Percentiles rank a stretch among this genome's conserved stretches.
phyloP scores from a whole-genome alignment of 2,329 filamentous ascomycete species.

The Simplicillium sp. region DNA sequence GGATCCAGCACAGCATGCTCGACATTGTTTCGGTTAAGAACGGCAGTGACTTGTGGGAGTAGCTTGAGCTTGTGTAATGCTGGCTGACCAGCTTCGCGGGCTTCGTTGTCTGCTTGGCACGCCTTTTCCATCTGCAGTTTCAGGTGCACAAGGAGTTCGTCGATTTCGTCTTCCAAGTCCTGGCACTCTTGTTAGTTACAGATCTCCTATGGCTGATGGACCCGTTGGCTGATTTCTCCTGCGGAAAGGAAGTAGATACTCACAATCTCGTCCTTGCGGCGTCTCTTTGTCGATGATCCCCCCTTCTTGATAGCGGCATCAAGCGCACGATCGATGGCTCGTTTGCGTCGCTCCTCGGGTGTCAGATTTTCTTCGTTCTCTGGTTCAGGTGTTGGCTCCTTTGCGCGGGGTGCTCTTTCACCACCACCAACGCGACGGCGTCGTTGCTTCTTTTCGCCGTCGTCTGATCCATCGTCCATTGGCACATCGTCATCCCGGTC shows the following conservation, averaged over 20 bases:
- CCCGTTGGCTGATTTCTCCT: too few species aligned
- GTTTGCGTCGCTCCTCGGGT: conserved; percentile 73
- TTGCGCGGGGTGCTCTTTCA: conserved; percentile 37
- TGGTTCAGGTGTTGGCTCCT: conserved; percentile 40
- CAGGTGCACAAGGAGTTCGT: conserved; percentile 80
- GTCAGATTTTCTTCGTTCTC: conserved; percentile 71
- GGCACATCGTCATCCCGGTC: conserved; percentile 39
- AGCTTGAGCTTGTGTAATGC: conserved; percentile 91
- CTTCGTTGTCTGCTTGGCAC: conserved; percentile 76
- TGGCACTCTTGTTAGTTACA: conserved; percentile 24
- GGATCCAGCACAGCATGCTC: conserved; percentile 82
- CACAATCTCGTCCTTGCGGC: conserved; percentile 84
- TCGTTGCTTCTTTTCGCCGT: conserved; percentile 31
- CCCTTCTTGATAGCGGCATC: conserved; percentile 81
- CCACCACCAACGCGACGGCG: conserved; percentile 37
- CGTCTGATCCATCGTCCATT: conserved; percentile 37
- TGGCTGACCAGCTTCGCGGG: conserved; percentile 68
- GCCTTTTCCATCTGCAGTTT: conserved; percentile 86
- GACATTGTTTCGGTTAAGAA: conserved; percentile 83
- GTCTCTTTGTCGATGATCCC: conserved; percentile 43
- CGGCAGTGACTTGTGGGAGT: conserved; percentile 76
- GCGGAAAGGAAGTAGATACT: conserved; percentile 19
- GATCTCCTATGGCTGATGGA: neutral
- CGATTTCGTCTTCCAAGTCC: conserved; percentile 85
- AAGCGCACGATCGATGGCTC: conserved; percentile 78